A percentile compares a stretch with the other conserved stretches of the same genome.
Conservation (phyloP, 1,284 basidiomycete species). For the Inonotus obliquus region DNA sequence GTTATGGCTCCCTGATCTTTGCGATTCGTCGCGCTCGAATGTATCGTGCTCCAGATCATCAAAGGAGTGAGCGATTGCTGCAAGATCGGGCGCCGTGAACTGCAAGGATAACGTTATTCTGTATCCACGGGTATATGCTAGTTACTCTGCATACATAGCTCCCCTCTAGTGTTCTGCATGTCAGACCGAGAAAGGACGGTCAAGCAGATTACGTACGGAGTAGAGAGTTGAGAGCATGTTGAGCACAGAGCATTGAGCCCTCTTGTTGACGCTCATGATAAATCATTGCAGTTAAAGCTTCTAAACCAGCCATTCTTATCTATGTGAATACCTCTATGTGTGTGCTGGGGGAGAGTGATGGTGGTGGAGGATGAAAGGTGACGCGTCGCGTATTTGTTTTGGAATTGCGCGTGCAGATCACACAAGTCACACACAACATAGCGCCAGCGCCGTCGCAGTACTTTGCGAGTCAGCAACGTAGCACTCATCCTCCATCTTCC, state of each 20-base stretch:
- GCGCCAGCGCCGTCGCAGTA: not conserved
- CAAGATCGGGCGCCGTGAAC: slow-evolving; percentile 86
- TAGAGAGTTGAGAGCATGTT: slow-evolving; percentile 78
- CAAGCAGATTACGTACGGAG: slow-evolving; percentile 48
- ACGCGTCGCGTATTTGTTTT: slow-evolving; percentile 6
- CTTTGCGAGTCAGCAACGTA: not conserved
- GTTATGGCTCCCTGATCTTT: slow-evolving; percentile 53
- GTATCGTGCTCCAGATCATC: slow-evolving; percentile 39
- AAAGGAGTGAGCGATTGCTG: slow-evolving; percentile 68
- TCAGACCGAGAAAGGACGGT: slow-evolving; percentile 14
- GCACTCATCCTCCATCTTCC: not conserved
- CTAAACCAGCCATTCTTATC: slow-evolving; percentile 49
- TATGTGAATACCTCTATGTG: not conserved
- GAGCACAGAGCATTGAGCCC: slow-evolving; percentile 83
- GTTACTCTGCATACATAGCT: slow-evolving; percentile 51
- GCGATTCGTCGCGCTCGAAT: slow-evolving; percentile 26
- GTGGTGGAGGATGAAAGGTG: slow-evolving; percentile 2
- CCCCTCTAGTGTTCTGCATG: slow-evolving; percentile 45
- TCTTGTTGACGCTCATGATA: slow-evolving; percentile 74
- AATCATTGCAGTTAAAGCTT: slow-evolving; percentile 49
- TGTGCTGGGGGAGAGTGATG: not conserved
- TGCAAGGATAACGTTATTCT: slow-evolving; percentile 26
- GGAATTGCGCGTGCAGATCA: not conserved
- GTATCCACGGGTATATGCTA: not conserved
- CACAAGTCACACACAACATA: not conserved